phyloP scores from a whole-genome alignment of 2,329 filamentous ascomycete genomes.

The Epichloe coenophiala region DNA sequence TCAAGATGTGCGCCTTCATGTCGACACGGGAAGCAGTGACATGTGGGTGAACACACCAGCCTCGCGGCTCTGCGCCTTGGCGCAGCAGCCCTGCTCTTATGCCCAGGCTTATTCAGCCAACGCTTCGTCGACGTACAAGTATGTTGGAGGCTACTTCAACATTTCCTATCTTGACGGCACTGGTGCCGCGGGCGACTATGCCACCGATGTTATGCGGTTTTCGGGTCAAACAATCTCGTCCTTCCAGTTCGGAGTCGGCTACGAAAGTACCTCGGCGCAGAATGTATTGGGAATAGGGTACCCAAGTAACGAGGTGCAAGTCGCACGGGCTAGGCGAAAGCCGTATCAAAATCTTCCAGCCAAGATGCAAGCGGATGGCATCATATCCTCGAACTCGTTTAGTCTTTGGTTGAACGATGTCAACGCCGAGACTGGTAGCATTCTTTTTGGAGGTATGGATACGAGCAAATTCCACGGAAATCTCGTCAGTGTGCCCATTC shows the following conservation, averaged over 20 bases:
- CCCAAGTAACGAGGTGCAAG: slow-evolving; percentile 60
- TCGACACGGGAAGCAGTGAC: slow-evolving; percentile 59
- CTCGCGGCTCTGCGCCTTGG: slow-evolving; percentile 44
- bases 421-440: slow-evolving; percentile 47
- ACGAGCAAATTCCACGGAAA: slow-evolving; percentile 47
- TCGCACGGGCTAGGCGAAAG: slow-evolving; percentile 37
- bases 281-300: slow-evolving; percentile 85
- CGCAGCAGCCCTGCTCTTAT: slow-evolving; percentile 37
- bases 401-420: slow-evolving; percentile 67
- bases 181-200: slow-evolving; percentile 66
- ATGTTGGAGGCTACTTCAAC: slow-evolving; percentile 65
- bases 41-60: slow-evolving; percentile 54
- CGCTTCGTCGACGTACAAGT: slow-evolving; percentile 61
- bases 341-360: slow-evolving; percentile 58
- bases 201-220: slow-evolving; percentile 55
- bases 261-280: slow-evolving; percentile 44
- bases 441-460: slow-evolving; percentile 67
- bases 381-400: slow-evolving; percentile 55
- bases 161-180: slow-evolving; percentile 80
- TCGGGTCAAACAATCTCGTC: slow-evolving; percentile 36
- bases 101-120: slow-evolving; percentile 58
- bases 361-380: slow-evolving; percentile 44
- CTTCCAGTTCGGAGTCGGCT: slow-evolving; percentile 64
- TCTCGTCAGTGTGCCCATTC: slow-evolving; percentile 54
- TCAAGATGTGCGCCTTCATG: slow-evolving; percentile 41